Base-by-base conservation (phyloP, 257 asterid species). In the Nicotiana paniculata region DNA sequence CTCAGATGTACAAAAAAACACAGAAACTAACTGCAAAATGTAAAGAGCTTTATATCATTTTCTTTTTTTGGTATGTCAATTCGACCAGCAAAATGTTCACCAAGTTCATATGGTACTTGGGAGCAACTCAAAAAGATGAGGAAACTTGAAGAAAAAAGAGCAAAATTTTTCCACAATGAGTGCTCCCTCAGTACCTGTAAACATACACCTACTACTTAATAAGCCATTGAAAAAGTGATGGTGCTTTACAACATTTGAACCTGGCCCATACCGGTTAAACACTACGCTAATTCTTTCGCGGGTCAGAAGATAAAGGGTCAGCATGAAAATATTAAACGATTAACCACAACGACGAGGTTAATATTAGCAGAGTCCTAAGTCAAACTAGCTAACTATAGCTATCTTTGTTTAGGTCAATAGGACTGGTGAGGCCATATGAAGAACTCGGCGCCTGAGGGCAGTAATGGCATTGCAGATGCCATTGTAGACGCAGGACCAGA, bases 341-440 rank as follows among this genome's bases (percentile, higher is more conserved):
- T 17, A 67, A 79, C 79, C 58, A 53, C 4, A 53, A 15, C 58
- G 17, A 43, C 48, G 18, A 81, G 32, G 81, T 84, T 80, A 86
- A 63, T 77, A 86, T 82, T 82, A 83, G 81, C 54, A 80, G 75
- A 79, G 80, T 63, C 17, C 74, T 69, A 80, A 81, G 87, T 82
- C 59, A 82, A 89, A 72, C 82, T 78, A 59, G 57, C 81, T 32
- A 87, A 88, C 84, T 64, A 81, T 28, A 81, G 66, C 64, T 72
- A 77, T 77, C 30, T 33, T 37, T 35, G 77, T 81, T 84, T 11
- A 5, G 62, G 79, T 75, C 63, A 91, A 85, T 91, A 93, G 32
- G 97, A 88, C 82, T 91, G 97, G 83, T 91, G 93, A 51, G 98
- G 97, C 99, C 99, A 96, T 4, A 96, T 86, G 92, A 85, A 91